Evolutionary conservation across 257 asterid species (phyloP).

Genomic region (Solanum commersonii): DNA sequence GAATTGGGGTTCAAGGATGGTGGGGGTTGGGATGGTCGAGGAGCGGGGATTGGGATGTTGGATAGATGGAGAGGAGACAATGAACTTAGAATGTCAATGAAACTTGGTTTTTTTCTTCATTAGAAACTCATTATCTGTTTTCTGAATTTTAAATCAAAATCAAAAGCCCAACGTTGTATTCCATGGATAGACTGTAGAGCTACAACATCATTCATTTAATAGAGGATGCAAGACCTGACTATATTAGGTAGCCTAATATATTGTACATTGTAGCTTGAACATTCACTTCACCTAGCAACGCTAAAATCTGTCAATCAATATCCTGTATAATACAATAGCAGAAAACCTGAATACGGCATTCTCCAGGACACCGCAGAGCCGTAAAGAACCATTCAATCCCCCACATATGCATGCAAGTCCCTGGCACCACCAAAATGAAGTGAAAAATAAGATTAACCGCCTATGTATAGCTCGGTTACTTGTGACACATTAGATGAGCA

Average conservation of each 20-base stretch:
- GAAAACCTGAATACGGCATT: neutral
- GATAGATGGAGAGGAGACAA: neutral
- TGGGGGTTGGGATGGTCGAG: too few species aligned
- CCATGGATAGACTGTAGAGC: neutral
- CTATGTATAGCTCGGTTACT: neutral
- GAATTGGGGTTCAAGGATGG: neutral
- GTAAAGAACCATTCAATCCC: neutral
- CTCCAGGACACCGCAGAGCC: neutral
- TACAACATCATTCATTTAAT: neutral
- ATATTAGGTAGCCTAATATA: neutral
- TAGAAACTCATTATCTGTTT: too few species aligned
- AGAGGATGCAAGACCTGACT: neutral
- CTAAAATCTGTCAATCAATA: neutral
- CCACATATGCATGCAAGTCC: neutral
- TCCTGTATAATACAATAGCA: neutral
- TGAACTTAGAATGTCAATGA: neutral
- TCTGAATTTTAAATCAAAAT: neutral
- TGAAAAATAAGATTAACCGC: neutral
- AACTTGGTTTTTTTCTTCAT: neutral
- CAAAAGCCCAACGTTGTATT: neutral
- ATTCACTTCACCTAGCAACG: neutral
- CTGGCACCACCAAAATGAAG: neutral
- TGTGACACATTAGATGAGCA: neutral
- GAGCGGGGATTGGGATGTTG: neutral
- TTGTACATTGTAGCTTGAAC: neutral